Percentiles rank a stretch among this genome's conserved stretches.
Evolutionary conservation across 129 eudicot species (phyloP).

Genomic region (Mikania micrantha): DNA sequence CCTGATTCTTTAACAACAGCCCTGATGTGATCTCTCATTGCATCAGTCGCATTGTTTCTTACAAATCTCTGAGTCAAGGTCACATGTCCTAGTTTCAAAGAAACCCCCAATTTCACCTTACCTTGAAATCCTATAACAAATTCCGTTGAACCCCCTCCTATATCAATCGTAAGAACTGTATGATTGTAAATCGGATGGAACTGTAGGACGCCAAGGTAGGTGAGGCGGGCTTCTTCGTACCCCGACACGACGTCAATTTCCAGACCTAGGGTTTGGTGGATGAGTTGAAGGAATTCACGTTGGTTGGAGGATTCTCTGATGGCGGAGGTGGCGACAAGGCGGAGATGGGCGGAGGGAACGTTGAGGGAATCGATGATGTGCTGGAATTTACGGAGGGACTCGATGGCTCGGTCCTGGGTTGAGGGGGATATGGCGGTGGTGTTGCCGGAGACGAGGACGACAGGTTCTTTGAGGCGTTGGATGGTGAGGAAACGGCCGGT

Average conservation of each 20-base stretch:
- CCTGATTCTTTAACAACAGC: constrained; percentile 37
- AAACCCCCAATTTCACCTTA: constrained; percentile 34
- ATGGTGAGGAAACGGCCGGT: constrained; percentile 63
- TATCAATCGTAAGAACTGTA: constrained; percentile 55
- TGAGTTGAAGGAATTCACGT: constrained; percentile 21
- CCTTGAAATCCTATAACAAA: constrained; percentile 51
- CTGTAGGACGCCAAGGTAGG: constrained; percentile 61
- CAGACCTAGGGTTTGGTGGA: constrained; percentile 42
- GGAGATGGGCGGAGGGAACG: constrained; percentile 40
- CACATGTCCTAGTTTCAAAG: constrained; percentile 68
- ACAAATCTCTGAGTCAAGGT: constrained; percentile 47
- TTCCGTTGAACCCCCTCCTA: constrained; percentile 92
- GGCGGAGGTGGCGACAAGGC: constrained; percentile 88
- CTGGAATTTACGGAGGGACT: constrained; percentile 47
- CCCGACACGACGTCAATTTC: constrained; percentile 55
- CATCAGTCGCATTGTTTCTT: constrained; percentile 10
- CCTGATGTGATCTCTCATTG: constrained; percentile 46
- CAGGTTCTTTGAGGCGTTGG: constrained; percentile 53
- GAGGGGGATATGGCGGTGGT: constrained; percentile 39
- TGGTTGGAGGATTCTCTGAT: constrained; percentile 65
- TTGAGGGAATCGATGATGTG: constrained; percentile 33
- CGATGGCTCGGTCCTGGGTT: constrained; percentile 41
- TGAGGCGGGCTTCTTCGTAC: constrained; percentile 55
- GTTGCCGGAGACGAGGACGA: constrained; percentile 45
- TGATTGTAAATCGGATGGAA: constrained; percentile 40